Percentiles rank a stretch among this genome's conserved stretches.
Conservation (phyloP, 306 rosid genomes). For the Bauhinia variegata region DNA sequence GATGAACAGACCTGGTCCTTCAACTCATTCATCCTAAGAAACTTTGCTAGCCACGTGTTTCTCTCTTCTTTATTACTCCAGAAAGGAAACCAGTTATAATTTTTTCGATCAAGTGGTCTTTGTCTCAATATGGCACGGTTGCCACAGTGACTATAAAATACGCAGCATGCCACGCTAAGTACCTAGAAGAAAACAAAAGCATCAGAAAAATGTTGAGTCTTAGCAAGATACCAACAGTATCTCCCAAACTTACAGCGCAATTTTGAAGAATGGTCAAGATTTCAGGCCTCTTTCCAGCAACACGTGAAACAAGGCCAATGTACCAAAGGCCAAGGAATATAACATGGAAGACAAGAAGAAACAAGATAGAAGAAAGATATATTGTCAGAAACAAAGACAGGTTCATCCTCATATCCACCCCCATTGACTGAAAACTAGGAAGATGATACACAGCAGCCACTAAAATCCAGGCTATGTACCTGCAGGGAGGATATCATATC, state of each 20-base stretch:
- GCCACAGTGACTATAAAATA: constrained; percentile 97
- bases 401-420: constrained; percentile 96
- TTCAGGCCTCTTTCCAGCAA: constrained; percentile 93
- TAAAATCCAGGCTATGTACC: constrained; percentile 94
- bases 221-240: constrained; percentile 5
- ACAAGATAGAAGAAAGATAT: constrained; percentile 80
- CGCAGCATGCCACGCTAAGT: constrained; percentile 97
- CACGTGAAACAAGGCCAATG: constrained; percentile 93
- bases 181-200: constrained; percentile 57
- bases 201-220: constrained; percentile 38
- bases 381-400: constrained; percentile 83
- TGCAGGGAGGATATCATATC: constrained; percentile 43
- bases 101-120: constrained; percentile 53
- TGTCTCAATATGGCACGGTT: constrained; percentile 81
- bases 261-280: constrained; percentile 85
- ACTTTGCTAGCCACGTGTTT: constrained; percentile 80
- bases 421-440: constrained; percentile 97
- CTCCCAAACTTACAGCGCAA: constrained; percentile 71
- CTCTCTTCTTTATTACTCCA: constrained; percentile 75
- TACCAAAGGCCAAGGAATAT: constrained; percentile 91
- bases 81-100: constrained; percentile 68
- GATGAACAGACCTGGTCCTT: constrained; percentile 96
- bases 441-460: constrained; percentile 98
- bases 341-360: constrained; percentile 86
- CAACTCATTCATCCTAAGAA: constrained; percentile 78